Conservation (phyloP, 148 eudicot genomes). For the Rhododendron vialii region DNA sequence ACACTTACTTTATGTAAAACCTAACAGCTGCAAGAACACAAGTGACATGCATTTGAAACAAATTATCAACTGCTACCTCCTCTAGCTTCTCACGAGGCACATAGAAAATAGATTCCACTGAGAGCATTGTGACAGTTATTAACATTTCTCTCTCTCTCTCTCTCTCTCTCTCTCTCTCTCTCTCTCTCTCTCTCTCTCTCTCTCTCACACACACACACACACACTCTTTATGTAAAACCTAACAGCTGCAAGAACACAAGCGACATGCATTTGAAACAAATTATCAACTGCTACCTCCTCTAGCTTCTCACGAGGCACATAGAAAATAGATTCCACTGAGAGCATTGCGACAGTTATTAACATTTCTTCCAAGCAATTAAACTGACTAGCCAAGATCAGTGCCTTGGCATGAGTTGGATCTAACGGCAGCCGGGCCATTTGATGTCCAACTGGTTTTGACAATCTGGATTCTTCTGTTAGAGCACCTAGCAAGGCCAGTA, state of each 20-base stretch:
- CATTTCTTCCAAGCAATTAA: constrained; percentile 93
- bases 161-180: background rate
- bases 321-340: constrained; percentile 87
- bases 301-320: constrained; percentile 79
- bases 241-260: background rate
- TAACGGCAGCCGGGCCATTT: constrained; percentile 88
- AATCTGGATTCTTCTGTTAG: constrained; percentile 73
- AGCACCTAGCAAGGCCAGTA: constrained; percentile 78
- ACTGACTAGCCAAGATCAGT: constrained; percentile 69
- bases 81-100: constrained; percentile 84
- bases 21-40: too few relatives aligned
- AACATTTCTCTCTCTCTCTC: constrained; percentile 55
- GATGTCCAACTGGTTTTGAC: constrained; percentile 81
- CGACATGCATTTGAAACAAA: background rate
- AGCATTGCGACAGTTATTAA: constrained; percentile 89
- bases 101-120: constrained; percentile 86
- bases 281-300: constrained; percentile 59
- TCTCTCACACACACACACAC: background rate
- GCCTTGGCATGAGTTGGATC: constrained; percentile 87
- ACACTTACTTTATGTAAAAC: background rate
- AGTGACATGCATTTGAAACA: background rate
- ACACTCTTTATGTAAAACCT: background rate
- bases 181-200: background rate
- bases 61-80: constrained; percentile 48
- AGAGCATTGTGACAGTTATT: constrained; percentile 88